Evolutionary conservation across 495 filamentous ascomycete genomes (phyloP), one percentile per base, ranked within the genome.

Genomic region (Penicillium macrosclerotiorum): DNA sequence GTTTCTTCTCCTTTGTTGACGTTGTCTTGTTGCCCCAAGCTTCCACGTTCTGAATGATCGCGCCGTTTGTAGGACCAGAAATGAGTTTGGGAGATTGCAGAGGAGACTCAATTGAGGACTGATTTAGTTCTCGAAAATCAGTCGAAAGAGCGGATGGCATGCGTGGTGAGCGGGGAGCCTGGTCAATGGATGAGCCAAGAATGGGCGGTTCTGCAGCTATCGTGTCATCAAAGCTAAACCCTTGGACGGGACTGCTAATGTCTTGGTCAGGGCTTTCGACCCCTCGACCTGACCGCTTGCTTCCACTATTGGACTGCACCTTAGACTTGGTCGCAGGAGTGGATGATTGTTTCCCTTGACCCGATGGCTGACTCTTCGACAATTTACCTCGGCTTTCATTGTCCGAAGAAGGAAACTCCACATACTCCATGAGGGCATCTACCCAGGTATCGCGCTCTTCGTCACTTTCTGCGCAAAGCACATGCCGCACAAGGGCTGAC

Each of bases 401-500:
- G 31, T 84, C 82, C 1, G 71, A 69, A 37, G 82, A 82, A 38
- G 76, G 73, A 51, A 76, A 81, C 51, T 96, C 90, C n/a, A 95
- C 89, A 74, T 94, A 93, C 49, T 88, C 84, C 58, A 97, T 70
- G 35, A 98, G 68, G 29, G 88, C 84, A 31, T 91, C 86, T 2
- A 98, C 92, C 93, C 93, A 98, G 23, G 84, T 75, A 67, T 98
- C 93, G 36, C 93, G 80, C 71, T 98, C 94, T 37, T 77, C 73
- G 59, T 98, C 93, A 57, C 86, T 97, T 67, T 98, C 93, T 4
- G 92, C 90, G 57, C 93, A 98, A 12, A 98, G 70, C 7, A 97
- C 89, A 67, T 98, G 93, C 33, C 91, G 86, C n/a, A 95, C 89
- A 31, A 90, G 76, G 52, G 85, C 93, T 13, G 76, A 85, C 4